Base-by-base conservation (phyloP, 108 stramenopile species). In the Thalassiosira profunda region DNA sequence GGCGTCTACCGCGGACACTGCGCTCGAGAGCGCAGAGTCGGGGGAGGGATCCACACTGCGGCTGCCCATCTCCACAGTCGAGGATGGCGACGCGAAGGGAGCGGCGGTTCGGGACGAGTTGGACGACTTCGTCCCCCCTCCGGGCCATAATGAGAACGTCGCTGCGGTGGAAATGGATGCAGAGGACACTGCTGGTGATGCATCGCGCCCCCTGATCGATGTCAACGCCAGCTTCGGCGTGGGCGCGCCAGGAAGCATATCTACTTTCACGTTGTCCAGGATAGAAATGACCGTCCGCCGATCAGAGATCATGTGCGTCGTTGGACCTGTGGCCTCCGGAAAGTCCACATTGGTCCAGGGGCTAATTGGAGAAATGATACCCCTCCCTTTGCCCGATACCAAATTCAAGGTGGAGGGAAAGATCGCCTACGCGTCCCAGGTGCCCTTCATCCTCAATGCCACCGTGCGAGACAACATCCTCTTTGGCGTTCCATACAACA, bases 401-500 rank as follows among this genome's bases (percentile, higher is more conserved):
- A 48, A 8, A 20, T 53, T 75, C 8, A 25, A 56, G 57, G 58
- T 58, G 5, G 58, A 75, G 1, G 93, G 89, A 6, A 67, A 62
- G 14, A 44, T 96, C n/a, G 91, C 92, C 2, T 99, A 97, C 81
- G 94, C 90, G 4, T 83, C 84, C 30, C 98, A 99, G 65, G 88
- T 76, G 25, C 83, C 97, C 5, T 99, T 98, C 63, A 97, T 99
- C 47, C 74, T 96, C 20, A 99, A 99, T 70, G 70, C 81, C 11
- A 95, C 96, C 5, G 18, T 99, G 8, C 79, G 94, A 3, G 98
- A 98, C 5, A 99, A 99, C 76, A 96, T 99, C 29, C 57, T 98
- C 37, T 98, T 98, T 70, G 99, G 99, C 15, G 52, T 63, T 21
- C 51, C 60, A 4, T 92, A 73, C 35, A 82, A 97, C 40, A 14